These are phyloP conservation scores for Euphorbia corollata DNA, from an alignment of 441 rosid species.

Conservation along the genomic window DNA sequence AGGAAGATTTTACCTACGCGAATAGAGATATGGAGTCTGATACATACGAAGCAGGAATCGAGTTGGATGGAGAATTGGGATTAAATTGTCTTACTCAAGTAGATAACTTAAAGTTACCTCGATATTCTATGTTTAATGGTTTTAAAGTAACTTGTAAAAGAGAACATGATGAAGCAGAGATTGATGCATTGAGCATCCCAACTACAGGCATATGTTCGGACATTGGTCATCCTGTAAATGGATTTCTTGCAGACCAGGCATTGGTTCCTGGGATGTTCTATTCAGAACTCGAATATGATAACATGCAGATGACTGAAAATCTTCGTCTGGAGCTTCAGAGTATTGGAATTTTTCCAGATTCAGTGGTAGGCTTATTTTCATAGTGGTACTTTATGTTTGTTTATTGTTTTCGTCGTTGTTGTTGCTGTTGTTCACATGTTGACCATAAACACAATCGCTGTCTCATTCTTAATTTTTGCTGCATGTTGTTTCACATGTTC, in stretches of 20 bases:
- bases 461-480: neutral
- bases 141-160: conserved; percentile 42
- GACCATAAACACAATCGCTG: neutral
- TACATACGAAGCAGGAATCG: conserved; percentile 46
- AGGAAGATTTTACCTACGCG: conserved; percentile 48
- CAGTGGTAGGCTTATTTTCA: conserved; percentile 40
- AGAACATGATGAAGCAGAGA: conserved; percentile 41
- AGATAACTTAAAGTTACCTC: conserved; percentile 34
- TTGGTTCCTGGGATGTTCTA: conserved; percentile 29
- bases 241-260: conserved; percentile 38
- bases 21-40: conserved; percentile 44
- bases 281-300: conserved; percentile 55
- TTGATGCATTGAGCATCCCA: conserved; percentile 34
- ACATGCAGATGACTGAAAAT: conserved; percentile 57
- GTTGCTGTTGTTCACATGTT: neutral
- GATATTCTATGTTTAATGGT: conserved; percentile 40
- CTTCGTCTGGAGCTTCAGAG: conserved; percentile 72
- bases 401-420: conserved; percentile 6
- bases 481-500: conserved; percentile 9
- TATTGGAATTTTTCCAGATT: conserved; percentile 69
- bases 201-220: conserved; percentile 34
- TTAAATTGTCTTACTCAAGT: conserved; percentile 45
- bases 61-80: conserved; percentile 51
- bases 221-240: conserved; percentile 37
- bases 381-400: conserved; percentile 8